Conservation (phyloP, 805 yeast species). For the Candida quercuum region DNA sequence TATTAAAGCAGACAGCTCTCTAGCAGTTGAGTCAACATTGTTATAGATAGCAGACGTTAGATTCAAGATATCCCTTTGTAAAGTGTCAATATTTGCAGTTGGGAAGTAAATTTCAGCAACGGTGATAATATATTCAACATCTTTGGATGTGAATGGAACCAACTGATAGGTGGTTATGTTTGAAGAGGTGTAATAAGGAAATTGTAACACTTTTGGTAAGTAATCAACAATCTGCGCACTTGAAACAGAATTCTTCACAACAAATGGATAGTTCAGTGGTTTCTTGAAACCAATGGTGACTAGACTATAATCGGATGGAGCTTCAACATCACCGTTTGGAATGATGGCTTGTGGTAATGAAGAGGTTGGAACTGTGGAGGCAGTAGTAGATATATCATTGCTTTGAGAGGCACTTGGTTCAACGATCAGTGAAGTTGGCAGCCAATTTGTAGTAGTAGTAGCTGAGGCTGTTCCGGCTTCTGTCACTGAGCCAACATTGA, state of each 20-base stretch:
- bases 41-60: constrained; percentile 54
- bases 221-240: constrained; percentile 84
- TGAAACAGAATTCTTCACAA: constrained; percentile 63
- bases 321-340: constrained; percentile 42
- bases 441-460: constrained; percentile 29
- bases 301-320: constrained; percentile 45
- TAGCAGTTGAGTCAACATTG: constrained; percentile 50
- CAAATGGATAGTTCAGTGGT: constrained; percentile 79
- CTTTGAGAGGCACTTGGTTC: constrained; percentile 24
- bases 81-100: constrained; percentile 35
- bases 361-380: constrained; percentile 33
- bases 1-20: constrained; percentile 59
- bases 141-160: constrained; percentile 63
- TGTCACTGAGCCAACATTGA: neutral
- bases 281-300: constrained; percentile 76
- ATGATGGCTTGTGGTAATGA: constrained; percentile 75
- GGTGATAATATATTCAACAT: constrained; percentile 65
- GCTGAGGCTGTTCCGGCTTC: constrained; percentile 11
- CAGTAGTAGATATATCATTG: constrained; percentile 19
- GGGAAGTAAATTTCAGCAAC: constrained; percentile 89
- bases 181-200: constrained; percentile 43
- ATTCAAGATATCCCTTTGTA: constrained; percentile 47
- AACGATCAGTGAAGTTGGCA: constrained; percentile 39
- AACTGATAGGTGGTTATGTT: constrained; percentile 59
- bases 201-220: constrained; percentile 66